Evolutionary conservation across 2,329 filamentous ascomycete species (phyloP).

Genomic region (Fusarium algeriense): DNA sequence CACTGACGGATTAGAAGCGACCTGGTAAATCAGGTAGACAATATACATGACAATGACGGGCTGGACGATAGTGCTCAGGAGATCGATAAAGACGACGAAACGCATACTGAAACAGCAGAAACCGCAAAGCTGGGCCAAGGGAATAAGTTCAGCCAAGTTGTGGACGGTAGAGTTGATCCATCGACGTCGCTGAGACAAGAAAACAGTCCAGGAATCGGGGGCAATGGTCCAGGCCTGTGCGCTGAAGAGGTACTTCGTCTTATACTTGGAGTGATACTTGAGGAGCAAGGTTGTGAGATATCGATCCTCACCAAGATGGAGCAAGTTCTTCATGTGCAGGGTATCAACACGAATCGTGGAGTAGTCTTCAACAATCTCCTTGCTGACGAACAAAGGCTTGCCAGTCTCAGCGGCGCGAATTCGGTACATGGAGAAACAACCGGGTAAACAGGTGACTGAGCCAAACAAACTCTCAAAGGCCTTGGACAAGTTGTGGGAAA

Average conservation of each 20-base stretch:
- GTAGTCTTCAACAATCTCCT: conserved; percentile 89
- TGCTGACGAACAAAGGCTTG: conserved; percentile 95
- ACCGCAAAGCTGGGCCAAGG: conserved; percentile 92
- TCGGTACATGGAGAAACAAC: conserved; percentile 99
- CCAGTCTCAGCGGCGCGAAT: conserved; percentile 94
- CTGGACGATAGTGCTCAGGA: conserved; percentile 91
- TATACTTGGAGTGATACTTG: conserved; percentile 93
- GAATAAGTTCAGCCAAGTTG: conserved; percentile 95
- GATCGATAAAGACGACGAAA: conserved; percentile 94
- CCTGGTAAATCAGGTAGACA: conserved; percentile 84
- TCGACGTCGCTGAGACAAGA: conserved; percentile 96
- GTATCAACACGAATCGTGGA: conserved; percentile 96
- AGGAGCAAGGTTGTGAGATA: conserved; percentile 94
- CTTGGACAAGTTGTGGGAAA: conserved; percentile 96
- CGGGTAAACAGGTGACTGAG: conserved; percentile 95
- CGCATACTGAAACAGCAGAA: conserved; percentile 99
- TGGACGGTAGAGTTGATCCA: conserved; percentile 99
- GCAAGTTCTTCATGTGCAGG: conserved; percentile 97
- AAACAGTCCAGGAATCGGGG: conserved; percentile 92
- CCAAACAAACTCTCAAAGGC: conserved; percentile 98
- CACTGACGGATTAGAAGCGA: conserved; percentile 70
- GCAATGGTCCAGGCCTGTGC: conserved; percentile 98
- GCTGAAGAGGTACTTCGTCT: conserved; percentile 95
- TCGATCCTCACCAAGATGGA: conserved; percentile 97
- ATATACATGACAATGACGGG: conserved; percentile 93